Evolutionary conservation across 192 early-diverging fungal genomes (phyloP).

Genomic region (Chytriomyces sp.): DNA sequence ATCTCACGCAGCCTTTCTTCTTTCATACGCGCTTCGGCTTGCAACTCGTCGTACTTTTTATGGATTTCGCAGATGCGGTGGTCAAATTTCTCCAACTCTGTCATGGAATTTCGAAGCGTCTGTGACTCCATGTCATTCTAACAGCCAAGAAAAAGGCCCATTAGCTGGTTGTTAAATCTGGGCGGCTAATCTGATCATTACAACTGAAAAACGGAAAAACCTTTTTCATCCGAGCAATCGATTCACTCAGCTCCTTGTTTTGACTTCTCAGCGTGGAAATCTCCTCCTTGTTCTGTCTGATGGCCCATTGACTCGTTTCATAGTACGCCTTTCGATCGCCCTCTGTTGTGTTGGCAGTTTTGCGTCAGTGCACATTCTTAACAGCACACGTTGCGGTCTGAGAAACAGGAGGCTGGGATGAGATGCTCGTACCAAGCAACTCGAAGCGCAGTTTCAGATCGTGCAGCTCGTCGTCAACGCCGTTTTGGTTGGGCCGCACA

Average conservation of each 20-base stretch:
- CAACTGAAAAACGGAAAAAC: constrained; percentile 28
- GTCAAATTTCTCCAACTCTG: constrained; percentile 65
- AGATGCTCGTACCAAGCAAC: constrained; percentile 52
- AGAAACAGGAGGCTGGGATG: neutral
- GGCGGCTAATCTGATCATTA: neutral
- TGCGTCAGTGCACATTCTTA: too few relatives aligned
- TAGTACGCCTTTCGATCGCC: constrained; percentile 71
- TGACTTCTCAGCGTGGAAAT: constrained; percentile 50
- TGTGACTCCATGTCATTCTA: constrained; percentile 49
- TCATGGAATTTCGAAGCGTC: constrained; percentile 49
- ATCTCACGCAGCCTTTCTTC: constrained; percentile 50
- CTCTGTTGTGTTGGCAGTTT: constrained; percentile 42
- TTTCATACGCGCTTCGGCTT: constrained; percentile 58
- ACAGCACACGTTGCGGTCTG: neutral
- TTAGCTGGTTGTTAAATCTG: neutral
- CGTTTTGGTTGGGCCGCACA: constrained; percentile 41
- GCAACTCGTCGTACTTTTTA: constrained; percentile 64
- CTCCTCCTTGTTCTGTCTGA: constrained; percentile 68
- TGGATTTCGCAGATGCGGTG: constrained; percentile 64
- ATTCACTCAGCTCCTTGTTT: constrained; percentile 64
- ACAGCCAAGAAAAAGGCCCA: neutral
- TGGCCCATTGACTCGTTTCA: constrained; percentile 67
- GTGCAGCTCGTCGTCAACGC: constrained; percentile 66
- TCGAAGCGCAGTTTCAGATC: constrained; percentile 70
- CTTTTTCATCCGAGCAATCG: constrained; percentile 64